Evolutionary conservation across 352 stramenopile genomes (phyloP).

Genomic region (Phytophthora foliorum): DNA sequence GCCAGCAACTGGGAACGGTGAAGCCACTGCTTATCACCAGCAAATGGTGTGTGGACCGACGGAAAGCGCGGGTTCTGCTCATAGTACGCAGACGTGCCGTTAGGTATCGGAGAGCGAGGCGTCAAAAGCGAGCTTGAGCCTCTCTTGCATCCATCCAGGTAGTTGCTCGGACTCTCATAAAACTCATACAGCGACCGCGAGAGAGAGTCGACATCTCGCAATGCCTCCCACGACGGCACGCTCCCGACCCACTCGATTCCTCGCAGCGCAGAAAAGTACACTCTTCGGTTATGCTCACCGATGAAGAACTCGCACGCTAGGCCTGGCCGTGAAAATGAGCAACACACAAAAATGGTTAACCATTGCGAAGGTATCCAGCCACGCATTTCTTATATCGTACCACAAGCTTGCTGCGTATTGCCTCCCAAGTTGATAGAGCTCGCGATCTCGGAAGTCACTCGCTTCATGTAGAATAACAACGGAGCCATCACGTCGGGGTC

Average conservation of each 20-base stretch:
- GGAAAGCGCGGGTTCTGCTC: slow-evolving; percentile 75
- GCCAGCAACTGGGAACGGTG: slow-evolving; percentile 56
- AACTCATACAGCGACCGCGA: slow-evolving; percentile 45
- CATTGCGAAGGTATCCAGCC: background rate
- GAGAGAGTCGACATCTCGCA: slow-evolving; percentile 48
- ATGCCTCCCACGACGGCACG: slow-evolving; percentile 51
- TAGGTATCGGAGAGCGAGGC: slow-evolving; percentile 1
- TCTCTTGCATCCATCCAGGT: background rate
- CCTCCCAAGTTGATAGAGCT: slow-evolving; percentile 56
- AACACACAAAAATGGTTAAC: background rate
- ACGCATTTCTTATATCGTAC: slow-evolving; percentile 23
- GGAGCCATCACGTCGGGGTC: slow-evolving; percentile 53
- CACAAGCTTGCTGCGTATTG: slow-evolving; percentile 38
- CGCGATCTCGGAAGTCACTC: slow-evolving; percentile 62
- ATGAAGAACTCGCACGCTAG: slow-evolving; percentile 73
- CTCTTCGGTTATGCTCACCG: slow-evolving; percentile 28
- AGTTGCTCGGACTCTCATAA: slow-evolving; percentile 5
- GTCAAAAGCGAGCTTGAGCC: background rate
- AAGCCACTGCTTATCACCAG: slow-evolving; percentile 62
- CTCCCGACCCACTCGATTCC: slow-evolving; percentile 59
- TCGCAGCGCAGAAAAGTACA: slow-evolving; percentile 55
- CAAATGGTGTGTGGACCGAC: slow-evolving; percentile 56
- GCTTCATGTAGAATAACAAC: slow-evolving; percentile 65
- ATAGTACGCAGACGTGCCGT: slow-evolving; percentile 34
- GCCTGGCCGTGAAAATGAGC: slow-evolving; percentile 20